These are phyloP conservation scores for Neonectria coccinea DNA, from an alignment of 2,329 filamentous ascomycete species.

Conservation along the genomic window DNA sequence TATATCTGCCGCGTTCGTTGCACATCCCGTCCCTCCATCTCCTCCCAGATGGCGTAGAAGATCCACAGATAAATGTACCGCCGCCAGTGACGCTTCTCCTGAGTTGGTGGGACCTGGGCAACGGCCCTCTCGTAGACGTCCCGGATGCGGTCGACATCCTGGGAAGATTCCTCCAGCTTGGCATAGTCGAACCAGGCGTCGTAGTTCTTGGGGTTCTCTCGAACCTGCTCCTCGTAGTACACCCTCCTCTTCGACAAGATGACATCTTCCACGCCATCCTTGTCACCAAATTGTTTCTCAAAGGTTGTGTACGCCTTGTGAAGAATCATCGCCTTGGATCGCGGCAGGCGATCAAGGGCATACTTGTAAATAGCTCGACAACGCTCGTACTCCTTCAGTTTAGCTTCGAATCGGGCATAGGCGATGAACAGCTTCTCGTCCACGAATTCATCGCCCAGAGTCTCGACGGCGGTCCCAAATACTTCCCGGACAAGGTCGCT, in stretches of 20 bases:
- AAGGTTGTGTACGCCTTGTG: constrained; percentile 98
- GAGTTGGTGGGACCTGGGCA: constrained; percentile 91
- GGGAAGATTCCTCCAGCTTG: constrained; percentile 85
- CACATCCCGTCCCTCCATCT: constrained; percentile 83
- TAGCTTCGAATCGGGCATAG: constrained; percentile 94
- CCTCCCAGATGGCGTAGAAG: constrained; percentile 96
- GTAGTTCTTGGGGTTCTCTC: constrained; percentile 95
- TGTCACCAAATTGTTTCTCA: constrained; percentile 97
- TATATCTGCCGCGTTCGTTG: constrained; percentile 90
- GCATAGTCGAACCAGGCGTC: constrained; percentile 98
- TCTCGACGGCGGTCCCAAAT: constrained; percentile 88
- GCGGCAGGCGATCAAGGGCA: constrained; percentile 88
- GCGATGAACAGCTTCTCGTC: constrained; percentile 96
- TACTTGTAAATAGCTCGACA: constrained; percentile 97
- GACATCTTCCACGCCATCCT: constrained; percentile 93
- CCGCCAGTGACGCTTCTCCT: constrained; percentile 97
- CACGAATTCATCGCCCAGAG: constrained; percentile 92
- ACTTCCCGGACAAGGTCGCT: constrained; percentile 93
- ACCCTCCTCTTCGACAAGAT: constrained; percentile 93
- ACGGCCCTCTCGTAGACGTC: constrained; percentile 97
- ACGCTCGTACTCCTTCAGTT: constrained; percentile 94
- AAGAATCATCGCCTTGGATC: constrained; percentile 84
- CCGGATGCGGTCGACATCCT: constrained; percentile 84
- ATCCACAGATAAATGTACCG: constrained; percentile 98
- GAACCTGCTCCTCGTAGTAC: constrained; percentile 93